Evolutionary conservation across 2,329 filamentous ascomycete genomes (phyloP), one percentile per base, ranked within the genome.

Genomic region (Gnomoniopsis smithogilvyi): DNA sequence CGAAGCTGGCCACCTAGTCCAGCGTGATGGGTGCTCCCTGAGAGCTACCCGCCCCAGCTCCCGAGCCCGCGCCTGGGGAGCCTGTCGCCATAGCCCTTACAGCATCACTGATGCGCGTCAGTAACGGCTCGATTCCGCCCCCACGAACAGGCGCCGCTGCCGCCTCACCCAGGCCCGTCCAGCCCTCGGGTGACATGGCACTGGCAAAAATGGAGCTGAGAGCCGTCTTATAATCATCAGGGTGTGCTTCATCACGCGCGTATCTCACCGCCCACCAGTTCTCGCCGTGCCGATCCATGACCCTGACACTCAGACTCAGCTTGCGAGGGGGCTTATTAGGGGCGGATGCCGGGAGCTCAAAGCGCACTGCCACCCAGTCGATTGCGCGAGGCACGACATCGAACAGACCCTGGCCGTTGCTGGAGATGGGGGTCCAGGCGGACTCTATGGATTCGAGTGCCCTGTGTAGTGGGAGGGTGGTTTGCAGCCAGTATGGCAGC

Each of bases 391-490:
- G 75, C 21, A 80, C 77, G 45, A 88, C 74, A 43, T 78, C 78
- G 12, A 86, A 74, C 3, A 67, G 70, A 14, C 79, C 80, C 54
- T 78, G 76, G 36, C 76, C 76, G 12, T 73, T 76, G 12, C 70
- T 67, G 22, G 73, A 67, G 3, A 78, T 62, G 36, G 69, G 65
- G 14, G 73, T 72, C 81, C 85, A 87, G 1, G 74, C 71, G 19
- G 74, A 73, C 64, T 90, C 85, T 22, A 93, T 79, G 38, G 75
- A 73, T 61, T 85, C 80, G 2, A 93, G 73, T 1, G 80, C 82
- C 51, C 78, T 78, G 19, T 91, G 74, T n/a, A 91, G 73, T 0
- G 88, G 85, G 4, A 92, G 78, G 7, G 89, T 87, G 21, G 79
- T 70, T 1, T 81, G 79, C 30, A 90, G 74, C 67, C 76, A 86